Evolutionary conservation across 768 basidiomycete species (phyloP).

Genomic region (Tylopilus balloui): DNA sequence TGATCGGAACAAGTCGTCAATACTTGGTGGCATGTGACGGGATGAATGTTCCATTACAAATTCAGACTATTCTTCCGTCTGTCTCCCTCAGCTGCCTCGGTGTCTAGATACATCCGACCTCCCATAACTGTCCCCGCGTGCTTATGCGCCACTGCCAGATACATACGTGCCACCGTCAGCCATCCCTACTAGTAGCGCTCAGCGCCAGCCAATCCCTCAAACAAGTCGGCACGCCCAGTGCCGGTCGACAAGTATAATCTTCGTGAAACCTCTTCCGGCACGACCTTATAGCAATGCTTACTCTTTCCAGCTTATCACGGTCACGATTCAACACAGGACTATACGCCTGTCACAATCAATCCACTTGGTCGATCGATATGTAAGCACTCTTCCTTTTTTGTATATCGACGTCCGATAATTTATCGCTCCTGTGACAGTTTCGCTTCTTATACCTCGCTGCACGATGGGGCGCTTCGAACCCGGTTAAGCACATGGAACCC

Average conservation of each 20-base stretch:
- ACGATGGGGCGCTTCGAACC: background rate
- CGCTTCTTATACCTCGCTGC: background rate
- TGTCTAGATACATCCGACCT: background rate
- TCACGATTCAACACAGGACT: background rate
- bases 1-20: conserved; percentile 7
- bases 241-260: background rate
- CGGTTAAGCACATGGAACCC: conserved; percentile 1
- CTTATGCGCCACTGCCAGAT: background rate
- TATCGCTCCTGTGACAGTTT: background rate
- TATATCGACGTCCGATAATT: conserved; percentile 1
- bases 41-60: background rate
- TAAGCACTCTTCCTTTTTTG: background rate
- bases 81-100: background rate
- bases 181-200: background rate
- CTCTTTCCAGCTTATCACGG: background rate
- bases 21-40: conserved; percentile 1
- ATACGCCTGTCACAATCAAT: background rate
- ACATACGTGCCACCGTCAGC: conserved; percentile 5
- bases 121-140: background rate
- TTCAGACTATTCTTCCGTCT: background rate
- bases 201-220: conserved; percentile 2
- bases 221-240: conserved; percentile 1
- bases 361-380: background rate
- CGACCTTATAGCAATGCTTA: background rate
- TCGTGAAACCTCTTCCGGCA: background rate